Percentiles rank a stretch among this genome's conserved stretches.
Conservation (phyloP, 176 grass and related monocot genomes). For the Paspalum vaginatum region DNA sequence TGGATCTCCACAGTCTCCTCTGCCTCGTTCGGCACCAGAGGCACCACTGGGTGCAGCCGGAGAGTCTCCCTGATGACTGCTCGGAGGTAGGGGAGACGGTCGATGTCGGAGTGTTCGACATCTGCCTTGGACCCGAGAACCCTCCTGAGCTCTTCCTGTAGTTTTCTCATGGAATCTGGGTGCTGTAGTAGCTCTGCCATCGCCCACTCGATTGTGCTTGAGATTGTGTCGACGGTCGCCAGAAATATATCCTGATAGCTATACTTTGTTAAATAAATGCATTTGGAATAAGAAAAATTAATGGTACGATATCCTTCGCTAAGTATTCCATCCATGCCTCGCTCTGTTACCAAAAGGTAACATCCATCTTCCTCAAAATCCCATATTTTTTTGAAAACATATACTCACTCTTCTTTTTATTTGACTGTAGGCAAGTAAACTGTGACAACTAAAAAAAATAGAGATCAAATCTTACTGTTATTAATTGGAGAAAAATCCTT, state of each 20-base stretch:
- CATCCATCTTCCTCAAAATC: too few species aligned
- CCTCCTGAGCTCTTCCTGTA: neutral
- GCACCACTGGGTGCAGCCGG: constrained; percentile 6
- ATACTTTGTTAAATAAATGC: too few species aligned
- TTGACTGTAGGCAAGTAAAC: too few species aligned
- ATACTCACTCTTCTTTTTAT: too few species aligned
- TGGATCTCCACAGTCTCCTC: neutral
- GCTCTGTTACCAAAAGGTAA: too few species aligned
- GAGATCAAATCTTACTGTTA: too few species aligned
- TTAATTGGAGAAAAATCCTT: too few species aligned
- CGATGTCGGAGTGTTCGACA: neutral
- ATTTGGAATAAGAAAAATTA: neutral
- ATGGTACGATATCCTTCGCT: too few species aligned
- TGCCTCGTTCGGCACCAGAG: neutral
- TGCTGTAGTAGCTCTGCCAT: neutral
- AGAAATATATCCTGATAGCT: neutral
- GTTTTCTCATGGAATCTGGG: neutral
- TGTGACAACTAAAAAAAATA: too few species aligned
- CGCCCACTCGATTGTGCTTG: neutral
- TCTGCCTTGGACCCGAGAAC: neutral
- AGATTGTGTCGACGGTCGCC: neutral
- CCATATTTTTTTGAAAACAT: too few species aligned
- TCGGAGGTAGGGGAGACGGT: neutral
- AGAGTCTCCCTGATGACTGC: neutral
- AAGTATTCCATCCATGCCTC: neutral